phyloP scores from a whole-genome alignment of 345 rosid genomes.

The Linum usitatissimum region DNA sequence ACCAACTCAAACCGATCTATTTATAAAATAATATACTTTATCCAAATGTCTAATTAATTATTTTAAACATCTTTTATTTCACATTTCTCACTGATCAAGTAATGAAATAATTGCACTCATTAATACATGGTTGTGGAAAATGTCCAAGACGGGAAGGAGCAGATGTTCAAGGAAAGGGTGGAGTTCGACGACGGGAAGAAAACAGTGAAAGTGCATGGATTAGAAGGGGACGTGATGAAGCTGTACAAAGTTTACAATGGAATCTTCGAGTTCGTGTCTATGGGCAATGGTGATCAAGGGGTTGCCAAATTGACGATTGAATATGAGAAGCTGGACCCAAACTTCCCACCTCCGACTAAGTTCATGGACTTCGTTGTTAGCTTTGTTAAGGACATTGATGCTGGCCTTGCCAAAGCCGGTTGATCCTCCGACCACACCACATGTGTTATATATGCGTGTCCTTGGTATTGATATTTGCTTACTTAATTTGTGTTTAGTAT shows the following conservation, averaged over 20 bases:
- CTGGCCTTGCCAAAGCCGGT: not conserved
- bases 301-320: not conserved
- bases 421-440: not conserved
- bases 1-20: no score
- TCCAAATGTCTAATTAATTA: no score
- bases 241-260: slow-evolving; percentile 5
- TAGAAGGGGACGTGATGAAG: slow-evolving; percentile 23
- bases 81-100: no score
- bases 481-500: no score
- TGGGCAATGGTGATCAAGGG: not conserved
- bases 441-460: no score
- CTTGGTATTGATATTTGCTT: no score
- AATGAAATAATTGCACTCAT: no score
- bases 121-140: not conserved
- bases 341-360: not conserved
- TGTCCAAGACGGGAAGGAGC: slow-evolving; percentile 18
- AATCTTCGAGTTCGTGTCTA: not conserved
- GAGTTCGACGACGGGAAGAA: slow-evolving; percentile 23
- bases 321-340: not conserved
- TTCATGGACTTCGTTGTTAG: not conserved
- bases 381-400: not conserved
- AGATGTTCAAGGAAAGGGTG: slow-evolving; percentile 19
- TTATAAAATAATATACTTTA: no score
- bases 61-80: no score
- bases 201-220: not conserved